Percentiles rank a stretch among this genome's conserved stretches.
phyloP scores from a whole-genome alignment of 108 stramenopile genomes.

The Ochromonas danica region DNA sequence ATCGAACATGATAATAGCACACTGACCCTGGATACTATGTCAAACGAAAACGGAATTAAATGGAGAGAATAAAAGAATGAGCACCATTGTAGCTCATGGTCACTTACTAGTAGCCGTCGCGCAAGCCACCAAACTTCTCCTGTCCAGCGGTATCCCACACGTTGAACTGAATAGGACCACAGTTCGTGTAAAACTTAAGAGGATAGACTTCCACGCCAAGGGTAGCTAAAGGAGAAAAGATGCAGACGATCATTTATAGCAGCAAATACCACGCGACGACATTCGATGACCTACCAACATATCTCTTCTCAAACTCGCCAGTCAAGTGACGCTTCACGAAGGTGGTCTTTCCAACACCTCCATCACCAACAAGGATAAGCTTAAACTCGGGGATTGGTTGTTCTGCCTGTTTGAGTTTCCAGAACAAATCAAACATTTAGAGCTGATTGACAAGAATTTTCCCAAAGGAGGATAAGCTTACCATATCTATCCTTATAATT shows the following conservation, averaged over 20 bases:
- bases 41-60: background rate
- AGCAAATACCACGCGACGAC: background rate
- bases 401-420: too few relatives aligned
- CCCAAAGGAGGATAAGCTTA: too few relatives aligned
- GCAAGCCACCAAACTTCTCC: conserved; percentile 97
- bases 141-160: conserved; percentile 99
- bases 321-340: conserved; percentile 99
- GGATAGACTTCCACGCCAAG: conserved; percentile 79
- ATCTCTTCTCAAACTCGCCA: conserved; percentile 99
- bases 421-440: too few relatives aligned
- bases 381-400: conserved; percentile 93
- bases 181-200: conserved; percentile 94
- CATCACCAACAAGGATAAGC: conserved; percentile 98
- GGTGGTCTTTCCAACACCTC: conserved; percentile 98
- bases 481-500: too few relatives aligned
- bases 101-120: conserved; percentile 74
- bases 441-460: too few relatives aligned
- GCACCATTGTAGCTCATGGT: background rate
- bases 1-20: conserved; percentile 94
- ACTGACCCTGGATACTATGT: conserved; percentile 93
- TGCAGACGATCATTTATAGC: background rate
- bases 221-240: conserved; percentile 41
- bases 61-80: conserved; percentile 39
- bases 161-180: conserved; percentile 98
- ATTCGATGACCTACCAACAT: conserved; percentile 72